Percentiles rank a stretch among this genome's conserved stretches.
These are phyloP conservation scores for Bipolaris bicolor DNA, from an alignment of 2,329 filamentous ascomycete genomes.

Conservation along the genomic window DNA sequence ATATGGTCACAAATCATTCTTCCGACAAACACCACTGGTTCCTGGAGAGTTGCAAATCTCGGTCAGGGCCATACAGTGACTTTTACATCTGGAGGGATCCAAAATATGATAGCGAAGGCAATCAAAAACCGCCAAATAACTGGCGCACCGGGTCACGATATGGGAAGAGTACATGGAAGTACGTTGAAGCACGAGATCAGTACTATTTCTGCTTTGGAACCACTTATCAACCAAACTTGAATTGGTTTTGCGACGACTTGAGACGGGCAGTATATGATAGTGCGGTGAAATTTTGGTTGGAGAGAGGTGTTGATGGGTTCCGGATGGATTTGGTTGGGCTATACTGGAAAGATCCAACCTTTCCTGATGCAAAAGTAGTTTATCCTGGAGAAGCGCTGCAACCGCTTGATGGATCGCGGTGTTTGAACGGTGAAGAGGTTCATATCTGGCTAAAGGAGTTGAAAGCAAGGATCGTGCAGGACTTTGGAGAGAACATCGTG, in stretches of 20 bases:
- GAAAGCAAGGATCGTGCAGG: background rate
- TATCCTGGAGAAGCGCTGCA: background rate
- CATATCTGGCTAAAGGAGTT: background rate
- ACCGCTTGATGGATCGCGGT: background rate
- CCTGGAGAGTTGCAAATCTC: conserved; percentile 66
- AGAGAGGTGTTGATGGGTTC: background rate
- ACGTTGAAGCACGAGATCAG: conserved; percentile 22
- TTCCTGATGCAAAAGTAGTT: conserved; percentile 1
- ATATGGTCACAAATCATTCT: conserved; percentile 80
- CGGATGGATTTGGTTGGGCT: conserved; percentile 1
- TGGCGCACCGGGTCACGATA: conserved; percentile 49
- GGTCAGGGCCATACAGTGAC: conserved; percentile 67
- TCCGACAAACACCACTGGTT: conserved; percentile 76
- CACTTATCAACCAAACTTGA: conserved; percentile 55
- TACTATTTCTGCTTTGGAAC: conserved; percentile 58
- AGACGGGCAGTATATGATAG: background rate
- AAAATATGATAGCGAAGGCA: conserved; percentile 59
- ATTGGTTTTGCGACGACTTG: conserved; percentile 46
- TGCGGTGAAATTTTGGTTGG: background rate
- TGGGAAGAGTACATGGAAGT: conserved; percentile 54
- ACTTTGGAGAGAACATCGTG: background rate
- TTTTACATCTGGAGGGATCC: conserved; percentile 74
- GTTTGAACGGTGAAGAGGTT: background rate
- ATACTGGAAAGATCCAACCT: conserved; percentile 3
- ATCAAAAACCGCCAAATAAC: conserved; percentile 65